Evolutionary conservation across 768 basidiomycete genomes (phyloP).

Genomic region (Guyanaporus albipodus): DNA sequence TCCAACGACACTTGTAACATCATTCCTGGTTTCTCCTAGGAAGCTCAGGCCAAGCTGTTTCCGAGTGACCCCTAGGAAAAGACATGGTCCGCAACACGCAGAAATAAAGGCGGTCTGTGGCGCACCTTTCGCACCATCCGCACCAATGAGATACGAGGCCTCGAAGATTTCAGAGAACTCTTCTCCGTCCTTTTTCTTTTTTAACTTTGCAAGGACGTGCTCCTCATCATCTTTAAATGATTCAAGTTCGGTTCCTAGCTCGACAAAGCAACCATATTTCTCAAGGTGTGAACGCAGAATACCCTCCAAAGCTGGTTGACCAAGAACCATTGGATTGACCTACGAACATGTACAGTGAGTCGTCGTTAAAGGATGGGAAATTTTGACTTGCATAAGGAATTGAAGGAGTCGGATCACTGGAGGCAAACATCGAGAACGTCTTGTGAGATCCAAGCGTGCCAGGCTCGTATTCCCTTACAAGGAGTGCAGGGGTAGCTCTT

Average conservation of each 20-base stretch:
- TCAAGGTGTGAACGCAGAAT: constrained; percentile 18
- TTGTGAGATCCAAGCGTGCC: constrained; percentile 17
- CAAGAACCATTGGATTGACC: constrained; percentile 14
- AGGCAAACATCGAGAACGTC: background rate
- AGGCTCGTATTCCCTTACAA: constrained; percentile 34
- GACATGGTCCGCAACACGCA: background rate
- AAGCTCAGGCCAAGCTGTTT: constrained; percentile 41
- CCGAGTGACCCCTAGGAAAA: constrained; percentile 31
- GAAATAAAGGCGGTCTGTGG: background rate
- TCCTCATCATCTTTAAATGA: constrained; percentile 39
- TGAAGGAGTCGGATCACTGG: constrained; percentile 22
- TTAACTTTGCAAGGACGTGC: constrained; percentile 35
- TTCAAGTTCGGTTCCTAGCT: constrained; percentile 44
- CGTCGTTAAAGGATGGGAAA: background rate
- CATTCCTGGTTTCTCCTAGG: constrained; percentile 36
- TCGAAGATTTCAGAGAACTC: constrained; percentile 26
- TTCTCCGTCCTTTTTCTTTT: constrained; percentile 22
- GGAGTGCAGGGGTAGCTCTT: constrained; percentile 22
- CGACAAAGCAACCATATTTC: constrained; percentile 30
- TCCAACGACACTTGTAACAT: constrained; percentile 28
- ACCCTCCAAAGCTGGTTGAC: constrained; percentile 31
- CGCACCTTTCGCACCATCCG: constrained; percentile 38
- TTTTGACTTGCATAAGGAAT: constrained; percentile 26
- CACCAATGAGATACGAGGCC: constrained; percentile 36
- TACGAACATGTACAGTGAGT: constrained; percentile 3